Percentiles rank a stretch among this genome's conserved stretches.
Conservation (phyloP, 352 stramenopile species). For the Phytophthora brassicae region DNA sequence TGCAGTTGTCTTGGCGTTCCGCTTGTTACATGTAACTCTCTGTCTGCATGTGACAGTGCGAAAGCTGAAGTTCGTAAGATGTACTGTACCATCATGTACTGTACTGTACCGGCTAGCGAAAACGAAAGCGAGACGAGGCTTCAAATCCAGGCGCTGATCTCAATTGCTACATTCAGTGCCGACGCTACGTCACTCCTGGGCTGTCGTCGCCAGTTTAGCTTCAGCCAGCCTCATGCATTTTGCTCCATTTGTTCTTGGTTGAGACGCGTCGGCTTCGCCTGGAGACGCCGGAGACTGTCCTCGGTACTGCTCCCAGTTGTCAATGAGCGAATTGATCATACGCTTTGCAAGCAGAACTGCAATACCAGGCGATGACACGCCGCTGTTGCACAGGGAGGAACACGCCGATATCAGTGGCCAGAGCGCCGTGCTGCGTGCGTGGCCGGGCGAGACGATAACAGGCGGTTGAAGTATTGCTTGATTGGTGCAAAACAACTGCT, state of each 20-base stretch:
- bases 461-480: conserved; percentile 23
- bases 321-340: conserved; percentile 19
- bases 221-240: not conserved
- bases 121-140: not conserved
- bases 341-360: conserved; percentile 23
- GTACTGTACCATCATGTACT: no score
- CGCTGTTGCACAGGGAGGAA: conserved; percentile 23
- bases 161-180: conserved; percentile 13
- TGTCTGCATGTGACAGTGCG: conserved; percentile 8
- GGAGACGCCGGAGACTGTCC: not conserved
- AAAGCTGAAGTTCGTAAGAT: conserved; percentile 1
- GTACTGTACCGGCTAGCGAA: conserved; percentile 6
- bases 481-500: no score
- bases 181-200: conserved; percentile 13
- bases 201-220: no score
- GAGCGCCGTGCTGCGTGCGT: conserved; percentile 1
- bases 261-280: no score
- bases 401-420: conserved; percentile 19
- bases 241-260: no score
- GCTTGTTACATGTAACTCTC: not conserved
- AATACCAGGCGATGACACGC: conserved; percentile 28
- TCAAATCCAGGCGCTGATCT: conserved; percentile 13
- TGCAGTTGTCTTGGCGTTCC: not conserved
- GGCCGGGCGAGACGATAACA: conserved; percentile 7
- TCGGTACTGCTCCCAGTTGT: conserved; percentile 20